Base-by-base conservation (phyloP, 2,329 filamentous ascomycete species). In the Fusarium tanahbumbuense region DNA sequence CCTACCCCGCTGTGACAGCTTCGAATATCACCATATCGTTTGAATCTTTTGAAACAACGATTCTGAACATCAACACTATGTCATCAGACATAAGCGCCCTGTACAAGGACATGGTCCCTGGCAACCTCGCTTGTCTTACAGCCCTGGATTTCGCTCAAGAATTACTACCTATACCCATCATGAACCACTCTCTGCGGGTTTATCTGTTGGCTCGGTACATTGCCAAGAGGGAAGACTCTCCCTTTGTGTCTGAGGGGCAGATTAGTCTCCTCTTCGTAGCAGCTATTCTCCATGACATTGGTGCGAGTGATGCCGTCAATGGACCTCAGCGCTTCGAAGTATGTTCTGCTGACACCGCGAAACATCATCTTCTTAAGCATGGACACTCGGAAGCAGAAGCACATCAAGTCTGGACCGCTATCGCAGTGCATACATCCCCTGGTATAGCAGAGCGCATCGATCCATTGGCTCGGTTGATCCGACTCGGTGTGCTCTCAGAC, bases 381-480 rank as follows among this genome's bases (percentile, higher is more conserved):
- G 74, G 68, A 15, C 42, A 73, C n/a, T 41, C 68, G 27, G 73
- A 77, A 27, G 41, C 55, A 7, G 66, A 74, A 15, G 65, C 73
- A 8, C 77, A 77, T 48, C 73, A 76, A 34, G 75, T 78, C 27
- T 81, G 79, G 80, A 72, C 75, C 16, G 77, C 79, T 25, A 77
- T 81, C 40, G 73, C 78, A 12, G 20, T 81, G 37, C 80, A 81
- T 60, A 77, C 77, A 4, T 80, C 75, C 46, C 70, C 74, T 0
- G 79, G 79, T 1, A 78, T 81, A 32, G 79, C 79, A 4, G 79
- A 81, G 68, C 76, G 78, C 9, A 76, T 81, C 32, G 76, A 77
- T 56, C 73, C 79, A 13, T 70, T 79, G 9, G 72, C 78, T 4
- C 70, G 78, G 10, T 69, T 78, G 13, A 58, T 81, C 16, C 62